Percentiles rank a stretch among this genome's conserved stretches.
Conservation (phyloP, 768 basidiomycete species). For the Mycena amicta region DNA sequence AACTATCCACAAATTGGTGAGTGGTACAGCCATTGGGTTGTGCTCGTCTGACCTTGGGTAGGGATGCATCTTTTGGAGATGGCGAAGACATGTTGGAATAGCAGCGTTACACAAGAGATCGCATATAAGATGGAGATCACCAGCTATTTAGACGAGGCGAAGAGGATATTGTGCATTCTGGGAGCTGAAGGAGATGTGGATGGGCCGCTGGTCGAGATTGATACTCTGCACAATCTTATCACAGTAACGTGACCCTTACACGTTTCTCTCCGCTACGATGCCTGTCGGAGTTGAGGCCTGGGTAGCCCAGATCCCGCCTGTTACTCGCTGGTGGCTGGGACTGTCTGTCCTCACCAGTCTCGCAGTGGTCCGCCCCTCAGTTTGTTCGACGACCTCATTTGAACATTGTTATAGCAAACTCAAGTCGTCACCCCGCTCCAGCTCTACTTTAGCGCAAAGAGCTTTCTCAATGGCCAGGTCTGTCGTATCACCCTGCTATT, state of each 20-base stretch:
- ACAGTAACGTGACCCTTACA: slow-evolving; percentile 21
- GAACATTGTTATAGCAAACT: slow-evolving; percentile 71
- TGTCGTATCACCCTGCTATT: no score
- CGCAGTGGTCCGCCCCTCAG: slow-evolving; percentile 72
- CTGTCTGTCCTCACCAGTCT: slow-evolving; percentile 79
- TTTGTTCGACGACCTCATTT: slow-evolving; percentile 10
- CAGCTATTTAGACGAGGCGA: slow-evolving; percentile 44
- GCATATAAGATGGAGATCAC: slow-evolving; percentile 32
- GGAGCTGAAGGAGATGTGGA: slow-evolving; percentile 66
- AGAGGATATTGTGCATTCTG: slow-evolving; percentile 45
- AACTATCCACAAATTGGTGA: slow-evolving; percentile 85
- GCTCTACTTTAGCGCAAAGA: slow-evolving; percentile 89
- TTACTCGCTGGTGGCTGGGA: slow-evolving; percentile 85
- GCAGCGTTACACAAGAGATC: slow-evolving; percentile 37
- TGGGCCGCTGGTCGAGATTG: slow-evolving; percentile 60
- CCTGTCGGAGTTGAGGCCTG: slow-evolving; percentile 87
- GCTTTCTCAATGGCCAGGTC: slow-evolving; percentile 81
- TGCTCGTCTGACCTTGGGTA: slow-evolving; percentile 28
- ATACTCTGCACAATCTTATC: slow-evolving; percentile 41
- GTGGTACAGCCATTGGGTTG: slow-evolving; percentile 21
- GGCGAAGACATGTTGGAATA: slow-evolving; percentile 80
- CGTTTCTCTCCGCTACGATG: slow-evolving; percentile 42
- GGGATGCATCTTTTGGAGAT: slow-evolving; percentile 78
- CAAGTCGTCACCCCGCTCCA: slow-evolving; percentile 89
- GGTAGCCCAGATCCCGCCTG: slow-evolving; percentile 89